Evolutionary conservation across 306 rosid species (phyloP), one percentile per base, ranked within the genome.

Genomic region (Acacia confusa): DNA sequence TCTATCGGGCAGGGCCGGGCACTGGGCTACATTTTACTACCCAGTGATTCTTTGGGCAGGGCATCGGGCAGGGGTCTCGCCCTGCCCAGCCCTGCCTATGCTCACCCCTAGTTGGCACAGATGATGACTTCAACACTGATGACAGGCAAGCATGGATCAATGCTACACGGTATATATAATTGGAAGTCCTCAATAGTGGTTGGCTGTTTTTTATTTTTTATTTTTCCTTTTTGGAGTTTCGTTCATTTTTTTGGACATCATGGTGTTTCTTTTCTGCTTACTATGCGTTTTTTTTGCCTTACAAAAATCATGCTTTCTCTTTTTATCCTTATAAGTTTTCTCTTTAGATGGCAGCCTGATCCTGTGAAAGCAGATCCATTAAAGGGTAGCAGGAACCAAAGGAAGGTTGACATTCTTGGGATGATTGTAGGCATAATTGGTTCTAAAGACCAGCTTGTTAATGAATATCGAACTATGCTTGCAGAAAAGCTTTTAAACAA

Each of bases 371-470:
- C 97, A 70, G 97, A 93, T 85, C 97, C 97, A 64, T 83, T 75
- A 79, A 95, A 95, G 82, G 97, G 99, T 77, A 92, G 95, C 82
- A 87, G 97, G 90, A 91, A 84, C 83, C 88, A 89, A 78, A 89
- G 94, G 89, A 95, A 95, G 79, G 97, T 91, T 85, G 99, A 95
- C 88, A 91, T 95, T 83, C 99, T 95, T 85, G 97, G 97, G 84
- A 95, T 95, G 97, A 89, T 95, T 79, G 99, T 95, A 60, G 89
- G 97, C 83, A 91, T 95, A 80, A 93, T 95, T 69, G 97, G 97
- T 84, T 95, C 97, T 52, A 93, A 95, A 89, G 97, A 95, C 86
- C 99, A 95, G 84, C 85, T 95, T 38, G 99, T 95, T 74, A 93
- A 90, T 82, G 97, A 93, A 84, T 95, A 95, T 85, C 95, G 99